Base-by-base conservation (phyloP, 306 rosid genomes). In the Ziziphus jujuba region DNA sequence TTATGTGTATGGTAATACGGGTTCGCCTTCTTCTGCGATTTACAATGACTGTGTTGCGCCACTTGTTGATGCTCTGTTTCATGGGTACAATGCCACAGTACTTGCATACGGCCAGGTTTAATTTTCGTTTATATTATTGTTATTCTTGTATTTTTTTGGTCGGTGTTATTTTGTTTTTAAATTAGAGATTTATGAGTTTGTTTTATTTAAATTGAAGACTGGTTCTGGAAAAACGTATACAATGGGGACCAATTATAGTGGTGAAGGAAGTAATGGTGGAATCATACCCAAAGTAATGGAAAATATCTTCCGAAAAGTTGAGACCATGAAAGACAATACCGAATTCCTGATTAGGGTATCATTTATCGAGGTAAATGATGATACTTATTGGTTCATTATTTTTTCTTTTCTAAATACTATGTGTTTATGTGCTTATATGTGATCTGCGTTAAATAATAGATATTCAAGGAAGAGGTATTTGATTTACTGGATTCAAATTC, bases 31-130 rank as follows among this genome's bases (percentile, higher is more conserved):
- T 9, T 63, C 85, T 28, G 38, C 83, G 0, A 61, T 90, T 9
- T 95, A 82, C n/a, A 85, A 87, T 1, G 96, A 88, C 58, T 86
- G 96, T 14, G 99, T 95, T 14, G 88, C 92, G 77, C 97, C 97
- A 0, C 80, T 95, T 2, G 96, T 95, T 11, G 96, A 90, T 50
- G 97, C 97, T 0, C 82, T 95, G 9, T 84, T 87, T 63, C 84
- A 84, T 56, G 99, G 99, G 5, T 95, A 95, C 61, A 95, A 95
- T 71, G 97, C 99, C 31, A 95, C 99, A 0, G 99, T 95, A 56
- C 95, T 95, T 54, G 99, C 99, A 4, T 95, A 88, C 64, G 99
- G 99, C 7, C 99, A 95, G 99, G 99, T 95, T 56, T 43, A 55
- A 14, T 31, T 43, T 57, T 72, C 55, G 21, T 23, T 9, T 17